These are phyloP conservation scores for Cucumis cinereus DNA, from an alignment of 306 rosid genomes.

Conservation along the genomic window DNA sequence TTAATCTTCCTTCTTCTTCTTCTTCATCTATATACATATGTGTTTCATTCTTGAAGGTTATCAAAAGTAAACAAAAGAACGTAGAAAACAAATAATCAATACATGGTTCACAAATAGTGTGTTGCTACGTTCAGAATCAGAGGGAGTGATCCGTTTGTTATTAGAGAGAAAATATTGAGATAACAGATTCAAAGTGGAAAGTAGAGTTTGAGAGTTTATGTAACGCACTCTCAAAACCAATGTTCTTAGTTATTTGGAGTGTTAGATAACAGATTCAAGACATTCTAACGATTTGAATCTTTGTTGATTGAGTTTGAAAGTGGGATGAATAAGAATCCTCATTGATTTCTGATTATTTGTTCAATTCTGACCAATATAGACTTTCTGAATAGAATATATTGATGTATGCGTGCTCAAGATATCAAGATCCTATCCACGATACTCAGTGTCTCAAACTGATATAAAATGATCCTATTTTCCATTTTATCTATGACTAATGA, in stretches of 20 bases:
- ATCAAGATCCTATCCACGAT: not conserved
- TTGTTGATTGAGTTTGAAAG: not conserved
- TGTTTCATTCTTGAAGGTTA: not conserved
- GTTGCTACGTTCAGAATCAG: too few species aligned
- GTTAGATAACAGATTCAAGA: too few species aligned
- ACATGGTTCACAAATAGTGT: too few species aligned
- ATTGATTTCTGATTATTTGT: not conserved
- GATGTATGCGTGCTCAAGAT: not conserved
- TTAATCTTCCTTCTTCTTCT: conserved; percentile 3
- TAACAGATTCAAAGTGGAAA: too few species aligned
- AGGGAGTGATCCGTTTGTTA: too few species aligned
- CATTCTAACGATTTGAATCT: too few species aligned
- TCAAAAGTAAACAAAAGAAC: too few species aligned
- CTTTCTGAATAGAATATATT: not conserved
- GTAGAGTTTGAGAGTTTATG: too few species aligned
- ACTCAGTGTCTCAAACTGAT: conserved; percentile 3
- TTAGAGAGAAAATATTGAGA: too few species aligned
- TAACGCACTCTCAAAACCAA: too few species aligned
- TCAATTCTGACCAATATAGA: not conserved
- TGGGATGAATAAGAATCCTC: not conserved
- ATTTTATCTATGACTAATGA: not conserved
- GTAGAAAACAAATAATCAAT: too few species aligned
- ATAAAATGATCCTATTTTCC: not conserved
- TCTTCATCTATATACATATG: not conserved
- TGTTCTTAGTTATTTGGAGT: too few species aligned